These are phyloP conservation scores for Peronospora belbahrii DNA, from an alignment of 352 stramenopile genomes.

Conservation along the genomic window DNA sequence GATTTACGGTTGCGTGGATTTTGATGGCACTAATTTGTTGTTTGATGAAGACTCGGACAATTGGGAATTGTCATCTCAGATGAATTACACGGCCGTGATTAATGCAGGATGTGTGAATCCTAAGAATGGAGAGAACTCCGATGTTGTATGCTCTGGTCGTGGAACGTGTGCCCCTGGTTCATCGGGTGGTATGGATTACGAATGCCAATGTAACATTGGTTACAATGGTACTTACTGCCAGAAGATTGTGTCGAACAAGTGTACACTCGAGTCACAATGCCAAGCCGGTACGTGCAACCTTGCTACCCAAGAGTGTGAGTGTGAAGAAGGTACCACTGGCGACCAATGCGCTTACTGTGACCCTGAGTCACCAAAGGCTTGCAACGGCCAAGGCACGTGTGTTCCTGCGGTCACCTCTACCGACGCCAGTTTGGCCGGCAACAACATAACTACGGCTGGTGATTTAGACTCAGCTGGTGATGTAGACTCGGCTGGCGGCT, in stretches of 20 bases:
- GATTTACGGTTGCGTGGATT: constrained; percentile 80
- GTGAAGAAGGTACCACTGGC: constrained; percentile 46
- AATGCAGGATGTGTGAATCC: constrained; percentile 54
- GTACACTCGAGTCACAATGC: constrained; percentile 55
- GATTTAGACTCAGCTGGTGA: no score
- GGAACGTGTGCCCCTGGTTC: constrained; percentile 50
- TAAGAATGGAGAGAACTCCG: constrained; percentile 40
- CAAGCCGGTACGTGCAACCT: constrained; percentile 61
- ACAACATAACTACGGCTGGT: no score
- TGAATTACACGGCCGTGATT: constrained; percentile 60
- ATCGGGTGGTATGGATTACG: constrained; percentile 42
- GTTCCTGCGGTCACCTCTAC: no score
- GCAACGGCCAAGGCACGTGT: constrained; percentile 53
- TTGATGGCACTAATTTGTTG: constrained; percentile 49
- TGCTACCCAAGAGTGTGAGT: constrained; percentile 53
- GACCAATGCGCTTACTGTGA: constrained; percentile 70
- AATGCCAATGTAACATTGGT: constrained; percentile 62
- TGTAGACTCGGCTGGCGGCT: no score
- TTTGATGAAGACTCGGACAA: constrained; percentile 46
- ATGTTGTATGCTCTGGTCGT: constrained; percentile 69
- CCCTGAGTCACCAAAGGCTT: constrained; percentile 39
- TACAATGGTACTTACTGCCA: constrained; percentile 76
- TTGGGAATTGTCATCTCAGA: constrained; percentile 35
- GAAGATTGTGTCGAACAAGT: constrained; percentile 66
- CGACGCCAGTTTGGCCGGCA: no score